Conservation (phyloP, 768 basidiomycete genomes). For the Mycena rosella region DNA sequence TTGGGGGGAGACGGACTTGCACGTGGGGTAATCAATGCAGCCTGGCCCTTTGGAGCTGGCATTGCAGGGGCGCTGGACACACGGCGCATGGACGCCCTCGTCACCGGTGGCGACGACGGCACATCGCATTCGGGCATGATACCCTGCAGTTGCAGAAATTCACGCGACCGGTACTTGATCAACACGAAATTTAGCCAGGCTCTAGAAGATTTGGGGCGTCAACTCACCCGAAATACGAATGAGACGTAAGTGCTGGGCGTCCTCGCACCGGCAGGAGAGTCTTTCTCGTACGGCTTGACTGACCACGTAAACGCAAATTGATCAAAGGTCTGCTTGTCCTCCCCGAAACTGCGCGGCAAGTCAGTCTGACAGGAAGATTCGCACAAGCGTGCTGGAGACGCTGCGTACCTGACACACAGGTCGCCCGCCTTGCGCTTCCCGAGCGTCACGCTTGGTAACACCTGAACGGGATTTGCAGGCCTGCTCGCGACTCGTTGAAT, state of each 20-base stretch:
- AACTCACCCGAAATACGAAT: slow-evolving; percentile 65
- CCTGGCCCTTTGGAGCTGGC: slow-evolving; percentile 29
- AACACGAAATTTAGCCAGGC: too few relatives aligned
- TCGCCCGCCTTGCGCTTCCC: slow-evolving; percentile 58
- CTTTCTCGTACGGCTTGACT: slow-evolving; percentile 60
- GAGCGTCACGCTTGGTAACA: slow-evolving; percentile 48
- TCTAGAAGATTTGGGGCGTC: too few relatives aligned
- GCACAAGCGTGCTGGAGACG: slow-evolving; percentile 27
- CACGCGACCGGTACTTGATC: slow-evolving; percentile 62
- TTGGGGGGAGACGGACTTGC: slow-evolving; percentile 39
- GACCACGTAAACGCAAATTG: slow-evolving; percentile 68
- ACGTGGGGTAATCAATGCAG: slow-evolving; percentile 34
- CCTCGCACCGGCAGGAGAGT: slow-evolving; percentile 43
- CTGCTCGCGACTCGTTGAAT: slow-evolving; percentile 46
- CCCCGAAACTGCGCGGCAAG: slow-evolving; percentile 60
- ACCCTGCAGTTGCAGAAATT: slow-evolving; percentile 65
- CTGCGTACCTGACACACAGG: slow-evolving; percentile 63
- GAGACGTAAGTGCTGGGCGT: slow-evolving; percentile 66
- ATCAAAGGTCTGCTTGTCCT: slow-evolving; percentile 50
- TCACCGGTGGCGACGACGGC: slow-evolving; percentile 35
- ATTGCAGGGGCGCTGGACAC: slow-evolving; percentile 56
- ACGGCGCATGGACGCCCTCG: slow-evolving; percentile 48
- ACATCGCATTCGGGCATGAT: slow-evolving; percentile 55
- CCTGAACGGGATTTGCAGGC: slow-evolving; percentile 58
- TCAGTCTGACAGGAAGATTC: slow-evolving; percentile 17